Evolutionary conservation across 2,329 filamentous ascomycete species (phyloP).

Genomic region (Fusarium sp.): DNA sequence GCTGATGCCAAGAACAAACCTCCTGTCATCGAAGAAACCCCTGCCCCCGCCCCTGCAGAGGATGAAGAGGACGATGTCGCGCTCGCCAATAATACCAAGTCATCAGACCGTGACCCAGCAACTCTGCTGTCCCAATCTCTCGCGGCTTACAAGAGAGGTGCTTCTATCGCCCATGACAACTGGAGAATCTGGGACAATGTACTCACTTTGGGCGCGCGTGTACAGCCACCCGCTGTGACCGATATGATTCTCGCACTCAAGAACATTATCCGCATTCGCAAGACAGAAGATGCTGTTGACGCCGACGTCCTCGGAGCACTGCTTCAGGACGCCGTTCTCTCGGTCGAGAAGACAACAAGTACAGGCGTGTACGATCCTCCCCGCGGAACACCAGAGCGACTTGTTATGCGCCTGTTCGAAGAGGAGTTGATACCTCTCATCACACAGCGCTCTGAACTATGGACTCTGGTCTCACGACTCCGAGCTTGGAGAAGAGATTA

Average conservation of each 20-base stretch:
- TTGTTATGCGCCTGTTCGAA: slow-evolving; percentile 80
- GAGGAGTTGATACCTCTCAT: slow-evolving; percentile 83
- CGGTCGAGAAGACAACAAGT: slow-evolving; percentile 52
- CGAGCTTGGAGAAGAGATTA: slow-evolving; percentile 80
- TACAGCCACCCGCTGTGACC: slow-evolving; percentile 78
- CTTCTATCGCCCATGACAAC: slow-evolving; percentile 84
- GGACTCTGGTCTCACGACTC: slow-evolving; percentile 78
- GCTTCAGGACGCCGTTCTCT: slow-evolving; percentile 75
- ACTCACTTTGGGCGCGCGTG: slow-evolving; percentile 83
- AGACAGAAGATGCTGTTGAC: slow-evolving; percentile 84
- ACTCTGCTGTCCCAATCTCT: slow-evolving; percentile 80
- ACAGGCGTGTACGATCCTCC: slow-evolving; percentile 54
- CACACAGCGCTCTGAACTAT: slow-evolving; percentile 81
- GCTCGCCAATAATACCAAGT: slow-evolving; percentile 32
- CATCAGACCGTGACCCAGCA: slow-evolving; percentile 62
- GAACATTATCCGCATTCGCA: slow-evolving; percentile 80
- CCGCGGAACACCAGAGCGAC: slow-evolving; percentile 70
- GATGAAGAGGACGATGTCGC: slow-evolving; percentile 51
- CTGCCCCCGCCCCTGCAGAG: slow-evolving; percentile 33
- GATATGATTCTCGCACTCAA: slow-evolving; percentile 83
- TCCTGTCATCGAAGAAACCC: slow-evolving; percentile 39
- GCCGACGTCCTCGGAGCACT: slow-evolving; percentile 77
- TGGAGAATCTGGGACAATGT: slow-evolving; percentile 98
- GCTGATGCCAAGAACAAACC: slow-evolving; percentile 53
- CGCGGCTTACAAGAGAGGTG: slow-evolving; percentile 87